Base-by-base conservation (phyloP, 495 filamentous ascomycete species). In the Aspergillus conjunctus region DNA sequence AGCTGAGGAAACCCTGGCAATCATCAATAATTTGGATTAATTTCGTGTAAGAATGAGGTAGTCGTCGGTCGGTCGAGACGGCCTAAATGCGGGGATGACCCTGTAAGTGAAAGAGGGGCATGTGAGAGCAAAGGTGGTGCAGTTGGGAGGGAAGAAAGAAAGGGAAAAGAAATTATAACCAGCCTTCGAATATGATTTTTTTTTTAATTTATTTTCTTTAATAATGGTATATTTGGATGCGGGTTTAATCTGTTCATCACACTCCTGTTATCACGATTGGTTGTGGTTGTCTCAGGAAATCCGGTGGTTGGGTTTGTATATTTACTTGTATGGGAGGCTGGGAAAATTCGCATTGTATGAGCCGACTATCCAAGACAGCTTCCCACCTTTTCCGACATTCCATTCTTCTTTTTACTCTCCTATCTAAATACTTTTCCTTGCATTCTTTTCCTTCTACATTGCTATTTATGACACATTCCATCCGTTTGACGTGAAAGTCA, bases 221-320 rank as follows among this genome's bases (percentile, higher is more conserved):
- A 22, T 37, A 32, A 58, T 32, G 30, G 21, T 58, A 51, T 26
- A 51, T 41, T 51, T 51, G 14, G 5, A 2, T 43, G 17, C 12
- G 5, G 14, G 17, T 11, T 20, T 10, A 11, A 48, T n/a, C 18
- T 14, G 49, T 37, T 51, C 32, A 41, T 56, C 31, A 4, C 31
- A n/a, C 32, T 12, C 32, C 44, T 20, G 37, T 53, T 2, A 33
- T 51, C 52, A 46, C 37, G 61, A 68, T 68, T 68, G 66, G 66
- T 51, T 52, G 59, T 51, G 15, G 43, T 34, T 54, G 55, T 56
- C 51, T 33, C 48, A 60, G 45, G 56, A 79, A 79, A 73, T 75
- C 58, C 69, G 77, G 77, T 77, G 77, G 77, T 77, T 79, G 77
- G 76, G 73, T 70, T 67, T 68, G 59, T 56, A 55, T 55, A 53